Base-by-base conservation (phyloP, 768 basidiomycete species). In the Trametes coccinea region DNA sequence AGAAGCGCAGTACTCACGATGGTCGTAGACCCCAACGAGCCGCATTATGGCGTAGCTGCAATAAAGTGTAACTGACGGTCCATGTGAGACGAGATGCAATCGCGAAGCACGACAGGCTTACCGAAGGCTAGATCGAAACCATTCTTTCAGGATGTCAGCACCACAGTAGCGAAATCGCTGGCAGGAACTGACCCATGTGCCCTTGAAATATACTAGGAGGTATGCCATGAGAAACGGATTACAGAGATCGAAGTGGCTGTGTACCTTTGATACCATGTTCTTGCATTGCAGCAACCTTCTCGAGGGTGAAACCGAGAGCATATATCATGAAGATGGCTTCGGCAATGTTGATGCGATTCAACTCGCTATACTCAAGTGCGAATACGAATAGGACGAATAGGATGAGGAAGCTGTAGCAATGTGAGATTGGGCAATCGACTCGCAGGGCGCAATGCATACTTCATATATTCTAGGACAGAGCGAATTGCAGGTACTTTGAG, bases 401-500 rank as follows among this genome's bases (percentile, higher is more conserved):
- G 17, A 90, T 76, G 41, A 95, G 67, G 73, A 96, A 98, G 73
- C 90, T 90, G 59, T 5, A 27, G 27, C 70, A 37, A 17, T 45
- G 31, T 57, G 48, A 65, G 22, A 22, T 22, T 22, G 1, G 22
- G 22, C 22, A 22, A 1, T 22, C 22, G 22, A 22, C 22, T 22
- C 22, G 22, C 22, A 22, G 22, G 22, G 22, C 22, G 22, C 22
- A 22, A 22, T 22, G 29, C 70, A 13, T 73, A 93, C 92, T 95
- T 96, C 58, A 82, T 70, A 67, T 95, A 96, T 75, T 98, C 95
- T 65, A 98, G 76, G 30, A 95, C 88, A 0, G 93, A 87, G 39
- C 95, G 92, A 56, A 96, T 87, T 22, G 91, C 90, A 2, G 95
- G 95, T 1, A 98, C 95, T 80, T 96, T 97, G 40, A 98, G 82